Base-by-base conservation (phyloP, 2,329 filamentous ascomycete genomes). In the Cryphonectria carpinicola region DNA sequence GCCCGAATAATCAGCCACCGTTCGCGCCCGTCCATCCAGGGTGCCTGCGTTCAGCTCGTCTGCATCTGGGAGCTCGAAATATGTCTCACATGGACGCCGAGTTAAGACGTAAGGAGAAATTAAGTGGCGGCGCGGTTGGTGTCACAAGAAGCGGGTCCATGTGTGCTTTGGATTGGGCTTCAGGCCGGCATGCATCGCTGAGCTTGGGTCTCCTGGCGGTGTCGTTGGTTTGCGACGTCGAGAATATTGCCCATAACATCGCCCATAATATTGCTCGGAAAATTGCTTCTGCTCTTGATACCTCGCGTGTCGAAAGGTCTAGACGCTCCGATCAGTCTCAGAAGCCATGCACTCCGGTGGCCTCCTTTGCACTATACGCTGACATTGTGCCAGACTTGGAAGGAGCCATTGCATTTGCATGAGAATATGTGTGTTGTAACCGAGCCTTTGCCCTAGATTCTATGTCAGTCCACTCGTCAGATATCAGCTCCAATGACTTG, bases 401-500 rank as follows among this genome's bases (percentile, higher is more conserved):
- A 28, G 52, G 52, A 56, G 52, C 10, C 25, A 56, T 56, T 56
- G 52, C 52, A 56, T 56, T 28, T 56, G 52, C 52, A 56, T 28
- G n/a, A 56, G n/a, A 56, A 28, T 3, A 28, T 28, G 10, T 54
- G 2, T 7, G 52, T 56, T 28, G 52, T 4, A 56, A 28, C 13
- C 25, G n/a, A 56, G 52, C 52, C 52, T 28, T 28, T 28, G 52
- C 52, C n/a, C 52, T 56, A 28, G 52, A 25, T 28, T 56, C 25
- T 5, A 32, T 28, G 52, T 56, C 52, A 56, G 52, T 56, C 52
- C 52, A 56, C 10, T 56, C n/a, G n/a, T 25, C 13, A 1, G n/a
- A 14, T 25, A 28, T 28, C 52, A 28, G 52, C 25, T 28, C n/a
- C 52, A 25, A 56, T 17, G n/a, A 28, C 52, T 56, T 56, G 28